Base-by-base conservation (phyloP, 2,329 filamentous ascomycete species). In the Fusarium sororula region DNA sequence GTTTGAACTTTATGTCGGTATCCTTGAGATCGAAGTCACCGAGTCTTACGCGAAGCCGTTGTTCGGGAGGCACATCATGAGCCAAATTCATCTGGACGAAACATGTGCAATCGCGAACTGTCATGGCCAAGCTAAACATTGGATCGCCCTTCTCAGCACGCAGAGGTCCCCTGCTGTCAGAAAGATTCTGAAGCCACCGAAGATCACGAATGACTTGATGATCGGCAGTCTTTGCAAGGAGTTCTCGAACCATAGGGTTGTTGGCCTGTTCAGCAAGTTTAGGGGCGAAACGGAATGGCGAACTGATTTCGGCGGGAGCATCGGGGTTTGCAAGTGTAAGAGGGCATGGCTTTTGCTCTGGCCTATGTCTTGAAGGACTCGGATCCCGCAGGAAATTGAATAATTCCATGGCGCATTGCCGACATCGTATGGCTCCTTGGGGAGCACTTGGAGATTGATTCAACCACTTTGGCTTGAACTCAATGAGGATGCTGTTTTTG, bases 381-480 rank as follows among this genome's bases (percentile, higher is more conserved):
- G 81, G 77, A 60, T 82, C 79, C 47, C 75, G 78, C 56, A 83
- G 62, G 42, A 81, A 79, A 62, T 82, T 82, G 57, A 79, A 79
- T 55, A 85, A 78, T 70, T 84, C 82, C 51, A 84, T 84, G 42
- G 94, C 94, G 80, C 94, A 96, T 44, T 92, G 94, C 38, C 94
- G 90, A 82, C 94, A 96, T 57, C 92, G 87, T 57, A 85, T 87
- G 45, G 92, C 89, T 35, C 83, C 82, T 0, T 79, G 32, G 3
- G 93, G 94, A 0, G 93, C 93, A 42, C 89, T 90, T 8, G 91
- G 93, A 5, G 93, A 95, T 80, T 95, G 93, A 14, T 87, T 84
- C 32, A 96, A 88, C 94, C 94, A 96, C 82, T 96, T 96, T 20
- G 94, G 93, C 80, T 96, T 96, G 83, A 96, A 92, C 80, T 96